phyloP scores from a whole-genome alignment of 768 basidiomycete genomes.

The Brasilioporus rufonigricans region DNA sequence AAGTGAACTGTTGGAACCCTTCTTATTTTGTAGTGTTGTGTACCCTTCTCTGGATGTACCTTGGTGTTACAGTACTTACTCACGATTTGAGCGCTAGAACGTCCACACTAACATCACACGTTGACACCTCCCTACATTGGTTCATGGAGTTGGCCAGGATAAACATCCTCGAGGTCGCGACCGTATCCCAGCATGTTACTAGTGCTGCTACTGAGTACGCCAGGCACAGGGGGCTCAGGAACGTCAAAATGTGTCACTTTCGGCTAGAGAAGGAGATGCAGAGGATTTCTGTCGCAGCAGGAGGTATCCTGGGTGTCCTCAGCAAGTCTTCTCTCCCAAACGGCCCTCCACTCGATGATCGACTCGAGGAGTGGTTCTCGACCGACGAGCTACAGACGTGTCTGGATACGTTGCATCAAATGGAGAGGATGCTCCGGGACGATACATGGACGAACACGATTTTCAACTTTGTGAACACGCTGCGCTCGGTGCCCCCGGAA shows the following conservation, averaged over 20 bases:
- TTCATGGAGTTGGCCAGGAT: slow-evolving; percentile 3
- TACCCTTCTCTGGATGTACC: no score
- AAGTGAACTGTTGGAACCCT: no score
- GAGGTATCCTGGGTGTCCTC: slow-evolving; percentile 1
- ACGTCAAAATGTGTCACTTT: slow-evolving; percentile 5
- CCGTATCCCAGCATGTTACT: neutral
- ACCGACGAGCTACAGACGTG: neutral
- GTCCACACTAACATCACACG: no score
- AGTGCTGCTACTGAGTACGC: slow-evolving; percentile 1
- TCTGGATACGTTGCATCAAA: slow-evolving; percentile 2
- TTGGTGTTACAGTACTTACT: no score
- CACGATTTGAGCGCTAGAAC: no score
- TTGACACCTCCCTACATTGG: no score
- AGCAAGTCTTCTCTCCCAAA: neutral
- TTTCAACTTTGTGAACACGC: neutral
- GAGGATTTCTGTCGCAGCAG: neutral
- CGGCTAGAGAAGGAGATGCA: slow-evolving; percentile 15
- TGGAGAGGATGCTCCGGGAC: slow-evolving; percentile 2
- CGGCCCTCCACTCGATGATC: slow-evolving; percentile 6
- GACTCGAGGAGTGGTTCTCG: slow-evolving; percentile 9
- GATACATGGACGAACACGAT: neutral
- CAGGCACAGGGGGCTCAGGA: neutral
- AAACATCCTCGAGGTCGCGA: neutral
- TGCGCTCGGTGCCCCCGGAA: neutral
- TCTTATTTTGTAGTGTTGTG: no score